Evolutionary conservation across 2,329 filamentous ascomycete genomes (phyloP).

Genomic region (Ambrosiella xylebori): DNA sequence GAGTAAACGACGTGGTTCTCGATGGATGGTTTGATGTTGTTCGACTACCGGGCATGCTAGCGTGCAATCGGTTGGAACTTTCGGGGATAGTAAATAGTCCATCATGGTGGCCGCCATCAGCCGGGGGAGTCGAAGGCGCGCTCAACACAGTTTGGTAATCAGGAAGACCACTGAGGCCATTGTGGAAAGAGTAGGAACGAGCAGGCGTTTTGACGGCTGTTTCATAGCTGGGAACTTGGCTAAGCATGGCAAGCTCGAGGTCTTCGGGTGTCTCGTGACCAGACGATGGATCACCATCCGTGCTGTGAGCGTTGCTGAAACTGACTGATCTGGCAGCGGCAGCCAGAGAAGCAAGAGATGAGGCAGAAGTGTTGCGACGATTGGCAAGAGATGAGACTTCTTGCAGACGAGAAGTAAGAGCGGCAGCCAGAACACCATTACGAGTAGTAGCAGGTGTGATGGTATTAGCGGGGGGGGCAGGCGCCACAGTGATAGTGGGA

Average conservation of each 20-base stretch:
- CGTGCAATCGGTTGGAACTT: constrained; percentile 7
- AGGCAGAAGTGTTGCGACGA: constrained; percentile 29
- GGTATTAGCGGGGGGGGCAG: neutral
- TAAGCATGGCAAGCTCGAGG: constrained; percentile 45
- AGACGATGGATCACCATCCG: constrained; percentile 32
- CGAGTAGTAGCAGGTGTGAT: constrained; percentile 9
- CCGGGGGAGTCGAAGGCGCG: constrained; percentile 12
- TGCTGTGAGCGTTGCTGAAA: constrained; percentile 15
- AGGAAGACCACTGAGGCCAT: constrained; percentile 34
- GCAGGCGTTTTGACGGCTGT: constrained; percentile 54
- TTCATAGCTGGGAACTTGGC: constrained; percentile 59
- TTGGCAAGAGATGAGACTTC: constrained; percentile 41
- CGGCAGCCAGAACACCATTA: constrained; percentile 18
- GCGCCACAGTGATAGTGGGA: constrained; percentile 10
- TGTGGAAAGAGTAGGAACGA: constrained; percentile 31
- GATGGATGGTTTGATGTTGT: constrained; percentile 11
- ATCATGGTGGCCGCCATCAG: constrained; percentile 8
- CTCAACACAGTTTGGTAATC: constrained; percentile 48
- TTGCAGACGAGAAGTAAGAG: constrained; percentile 49
- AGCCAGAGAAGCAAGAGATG: constrained; percentile 26
- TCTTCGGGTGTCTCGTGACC: constrained; percentile 37
- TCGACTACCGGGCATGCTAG: constrained; percentile 12
- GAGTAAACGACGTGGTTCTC: constrained; percentile 12
- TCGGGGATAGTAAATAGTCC: constrained; percentile 11
- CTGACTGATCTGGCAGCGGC: constrained; percentile 22